Base-by-base conservation (phyloP, 164 flowering plant species). In the Santalum album region DNA sequence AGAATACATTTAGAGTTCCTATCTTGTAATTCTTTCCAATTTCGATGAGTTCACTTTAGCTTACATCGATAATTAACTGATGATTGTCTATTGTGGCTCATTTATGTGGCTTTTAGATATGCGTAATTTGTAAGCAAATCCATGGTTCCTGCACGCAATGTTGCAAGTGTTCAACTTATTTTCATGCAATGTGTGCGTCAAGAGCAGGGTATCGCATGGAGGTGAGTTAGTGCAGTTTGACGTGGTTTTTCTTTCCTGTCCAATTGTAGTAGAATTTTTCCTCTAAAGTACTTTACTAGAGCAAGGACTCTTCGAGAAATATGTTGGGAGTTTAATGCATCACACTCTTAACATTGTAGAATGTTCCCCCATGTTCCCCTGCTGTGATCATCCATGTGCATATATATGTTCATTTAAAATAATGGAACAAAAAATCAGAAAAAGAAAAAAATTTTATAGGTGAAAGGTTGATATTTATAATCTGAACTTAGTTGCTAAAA, bases 131-230 rank as follows among this genome's bases (percentile, higher is more conserved):
- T 66, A 83, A 89, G 64, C 99, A 92, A 78, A 78, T 79, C 62
- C 97, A 92, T 74, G 99, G 99, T 67, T 85, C 97, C 12, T 92
- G 99, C 71, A 85, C 84, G 38, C 94, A 87, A 32, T 92, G 99
- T 72, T 71, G 78, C 79, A 89, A 82, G 75, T 92, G 99, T 67
- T 77, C 90, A 27, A 92, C 96, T 34, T 80, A 80, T 65, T 92
- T 76, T 63, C 99, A 92, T 78, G 96, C 95, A 43, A 92, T 78
- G 87, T 92, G 99, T 75, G 99, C 99, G 34, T 89, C 97, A 69
- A 78, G 96, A 63, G 99, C 99, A n/a, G 99, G 95, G 7, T 89
- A 84, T 56, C 80, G 84, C 29, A 89, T 92, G 96, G 99, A 92
- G 86, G 96, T 87, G 57, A 68, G 69, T 39, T 63, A n/a, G n/a